Evolutionary conservation across 2,329 filamentous ascomycete genomes (phyloP).

Genomic region (Colletotrichum camelliae): DNA sequence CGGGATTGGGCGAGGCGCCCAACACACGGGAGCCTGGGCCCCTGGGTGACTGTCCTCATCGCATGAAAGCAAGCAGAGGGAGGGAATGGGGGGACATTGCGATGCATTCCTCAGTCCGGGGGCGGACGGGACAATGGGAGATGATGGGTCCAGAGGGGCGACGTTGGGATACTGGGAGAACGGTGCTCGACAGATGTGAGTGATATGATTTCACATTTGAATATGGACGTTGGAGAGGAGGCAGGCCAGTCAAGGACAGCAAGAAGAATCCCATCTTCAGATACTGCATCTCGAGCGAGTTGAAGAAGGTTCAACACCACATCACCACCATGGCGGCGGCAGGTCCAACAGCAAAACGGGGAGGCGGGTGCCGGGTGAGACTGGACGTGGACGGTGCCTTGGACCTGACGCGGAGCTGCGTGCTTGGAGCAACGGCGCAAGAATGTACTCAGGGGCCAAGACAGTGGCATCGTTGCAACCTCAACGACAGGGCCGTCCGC

Average conservation of each 20-base stretch:
- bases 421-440: background rate
- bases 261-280: background rate
- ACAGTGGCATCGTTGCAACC: background rate
- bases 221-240: background rate
- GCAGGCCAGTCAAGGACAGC: background rate
- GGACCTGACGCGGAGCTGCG: background rate
- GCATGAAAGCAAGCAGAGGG: background rate
- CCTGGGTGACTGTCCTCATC: background rate
- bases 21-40: background rate
- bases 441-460: slow-evolving; percentile 1
- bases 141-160: background rate
- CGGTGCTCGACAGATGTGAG: background rate
- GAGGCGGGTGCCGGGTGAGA: background rate
- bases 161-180: background rate
- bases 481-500: background rate
- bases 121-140: background rate
- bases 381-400: background rate
- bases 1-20: background rate
- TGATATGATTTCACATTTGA: background rate
- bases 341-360: background rate
- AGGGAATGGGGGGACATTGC: slow-evolving; percentile 24
- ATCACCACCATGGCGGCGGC: background rate
- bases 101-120: slow-evolving; percentile 18
- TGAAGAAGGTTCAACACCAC: background rate
- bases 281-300: background rate